phyloP scores from a whole-genome alignment of 371 early-diverging fungal species.

The Rhizopus microsporus region DNA sequence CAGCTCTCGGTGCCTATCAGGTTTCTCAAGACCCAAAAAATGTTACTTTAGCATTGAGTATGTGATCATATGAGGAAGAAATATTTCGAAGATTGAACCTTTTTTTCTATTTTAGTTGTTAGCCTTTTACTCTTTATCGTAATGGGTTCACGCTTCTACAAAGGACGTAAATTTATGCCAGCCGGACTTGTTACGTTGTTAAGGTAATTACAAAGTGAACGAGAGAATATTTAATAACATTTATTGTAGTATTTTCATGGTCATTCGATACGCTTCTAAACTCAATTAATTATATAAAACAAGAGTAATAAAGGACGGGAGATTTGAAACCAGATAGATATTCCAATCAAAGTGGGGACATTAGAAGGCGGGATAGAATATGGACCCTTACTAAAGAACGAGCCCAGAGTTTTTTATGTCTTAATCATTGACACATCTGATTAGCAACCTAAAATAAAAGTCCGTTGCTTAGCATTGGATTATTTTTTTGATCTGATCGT shows the following conservation, averaged over 20 bases:
- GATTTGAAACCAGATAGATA: too few species aligned
- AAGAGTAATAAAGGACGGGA: too few species aligned
- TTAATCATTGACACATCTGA: too few species aligned
- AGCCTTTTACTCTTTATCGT: constrained; percentile 49
- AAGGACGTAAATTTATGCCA: constrained; percentile 64
- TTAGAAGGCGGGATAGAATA: too few species aligned
- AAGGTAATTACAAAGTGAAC: constrained; percentile 34
- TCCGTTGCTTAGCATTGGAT: too few species aligned
- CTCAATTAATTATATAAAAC: constrained; percentile 15
- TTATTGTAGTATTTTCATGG: constrained; percentile 28
- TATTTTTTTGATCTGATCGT: too few species aligned
- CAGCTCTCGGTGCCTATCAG: constrained; percentile 45
- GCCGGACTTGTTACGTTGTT: constrained; percentile 57
- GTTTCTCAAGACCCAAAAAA: constrained; percentile 48
- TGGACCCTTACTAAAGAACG: too few species aligned
- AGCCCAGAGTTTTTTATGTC: too few species aligned
- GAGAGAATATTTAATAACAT: background rate
- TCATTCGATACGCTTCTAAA: constrained; percentile 27
- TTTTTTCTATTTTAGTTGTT: constrained; percentile 23
- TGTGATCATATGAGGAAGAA: constrained; percentile 1
- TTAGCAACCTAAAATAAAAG: too few species aligned
- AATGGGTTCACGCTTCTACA: constrained; percentile 60
- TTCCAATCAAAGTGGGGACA: too few species aligned
- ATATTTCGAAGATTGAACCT: background rate
- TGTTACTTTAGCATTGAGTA: constrained; percentile 48